Evolutionary conservation across 1,284 basidiomycete genomes (phyloP).

Genomic region (Chalciporus sp.): DNA sequence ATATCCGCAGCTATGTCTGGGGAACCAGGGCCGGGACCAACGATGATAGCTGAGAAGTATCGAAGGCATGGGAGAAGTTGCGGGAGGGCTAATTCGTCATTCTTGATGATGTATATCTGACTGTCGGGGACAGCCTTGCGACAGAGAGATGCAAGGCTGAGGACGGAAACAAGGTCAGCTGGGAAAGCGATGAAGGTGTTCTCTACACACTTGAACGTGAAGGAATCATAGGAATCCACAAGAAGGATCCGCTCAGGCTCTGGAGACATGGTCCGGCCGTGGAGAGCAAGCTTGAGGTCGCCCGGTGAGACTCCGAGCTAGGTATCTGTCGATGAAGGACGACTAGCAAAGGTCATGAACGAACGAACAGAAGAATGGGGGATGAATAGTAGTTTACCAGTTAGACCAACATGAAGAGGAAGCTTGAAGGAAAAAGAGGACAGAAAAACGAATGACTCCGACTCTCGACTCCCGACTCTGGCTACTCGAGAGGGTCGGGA

Average conservation of each 20-base stretch:
- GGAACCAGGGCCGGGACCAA: slow-evolving; percentile 85
- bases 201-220: slow-evolving; percentile 76
- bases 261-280: slow-evolving; percentile 18
- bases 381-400: not conserved
- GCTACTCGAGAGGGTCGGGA: too few species aligned
- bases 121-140: slow-evolving; percentile 59
- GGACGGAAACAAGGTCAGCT: slow-evolving; percentile 9
- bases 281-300: not conserved
- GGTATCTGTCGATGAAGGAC: not conserved
- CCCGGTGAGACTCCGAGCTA: not conserved
- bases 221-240: slow-evolving; percentile 85
- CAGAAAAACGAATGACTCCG: not conserved
- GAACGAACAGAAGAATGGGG: not conserved
- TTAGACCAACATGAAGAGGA: slow-evolving; percentile 2
- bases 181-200: not conserved
- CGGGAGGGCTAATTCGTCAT: slow-evolving; percentile 57
- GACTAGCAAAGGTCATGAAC: not conserved
- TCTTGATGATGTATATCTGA: slow-evolving; percentile 69
- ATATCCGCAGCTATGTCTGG: slow-evolving; percentile 64
- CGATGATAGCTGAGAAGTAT: slow-evolving; percentile 67
- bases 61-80: slow-evolving; percentile 54
- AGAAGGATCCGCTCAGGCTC: slow-evolving; percentile 53
- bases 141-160: slow-evolving; percentile 67
- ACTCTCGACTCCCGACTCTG: too few species aligned
- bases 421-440: too few species aligned